Conservation (phyloP, 2,329 filamentous ascomycete genomes). For the Passalora sequoiae region DNA sequence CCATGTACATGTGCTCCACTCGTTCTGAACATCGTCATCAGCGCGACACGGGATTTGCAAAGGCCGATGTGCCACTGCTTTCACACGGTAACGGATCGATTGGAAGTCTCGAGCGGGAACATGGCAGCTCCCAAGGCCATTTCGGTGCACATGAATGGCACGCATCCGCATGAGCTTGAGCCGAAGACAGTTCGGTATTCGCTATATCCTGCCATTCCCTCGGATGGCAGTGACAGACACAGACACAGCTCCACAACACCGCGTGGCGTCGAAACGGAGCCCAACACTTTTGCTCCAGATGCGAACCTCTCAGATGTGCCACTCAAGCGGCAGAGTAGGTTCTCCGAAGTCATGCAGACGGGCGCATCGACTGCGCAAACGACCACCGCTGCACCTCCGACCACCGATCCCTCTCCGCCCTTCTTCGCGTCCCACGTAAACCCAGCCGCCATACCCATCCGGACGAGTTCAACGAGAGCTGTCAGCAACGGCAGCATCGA, state of each 20-base stretch:
- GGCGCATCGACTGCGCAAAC: constrained; percentile 3
- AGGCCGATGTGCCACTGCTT: too few species aligned
- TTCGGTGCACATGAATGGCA: neutral
- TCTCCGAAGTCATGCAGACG: constrained; percentile 12
- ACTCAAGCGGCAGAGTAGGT: constrained; percentile 6
- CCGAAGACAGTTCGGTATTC: constrained; percentile 7
- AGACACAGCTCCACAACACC: neutral
- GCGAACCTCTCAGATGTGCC: too few species aligned
- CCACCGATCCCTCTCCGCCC: constrained; percentile 1
- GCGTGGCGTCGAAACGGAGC: too few species aligned
- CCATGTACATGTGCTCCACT: too few species aligned
- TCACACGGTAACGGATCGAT: too few species aligned
- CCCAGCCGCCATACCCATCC: constrained; percentile 56
- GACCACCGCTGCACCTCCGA: constrained; percentile 6
- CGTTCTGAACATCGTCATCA: neutral
- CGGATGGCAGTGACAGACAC: neutral
- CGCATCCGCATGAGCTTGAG: too few species aligned
- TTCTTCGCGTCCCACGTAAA: constrained; percentile 16
- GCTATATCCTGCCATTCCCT: constrained; percentile 6
- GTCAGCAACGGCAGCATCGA: constrained; percentile 32
- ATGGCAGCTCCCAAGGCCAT: too few species aligned
- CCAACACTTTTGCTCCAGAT: too few species aligned
- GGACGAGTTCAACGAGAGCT: constrained; percentile 63
- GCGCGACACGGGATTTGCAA: too few species aligned
- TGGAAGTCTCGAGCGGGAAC: too few species aligned